Evolutionary conservation across 805 yeast species (phyloP), one percentile per base, ranked within the genome.

Genomic region (Lipomyces kockii): DNA sequence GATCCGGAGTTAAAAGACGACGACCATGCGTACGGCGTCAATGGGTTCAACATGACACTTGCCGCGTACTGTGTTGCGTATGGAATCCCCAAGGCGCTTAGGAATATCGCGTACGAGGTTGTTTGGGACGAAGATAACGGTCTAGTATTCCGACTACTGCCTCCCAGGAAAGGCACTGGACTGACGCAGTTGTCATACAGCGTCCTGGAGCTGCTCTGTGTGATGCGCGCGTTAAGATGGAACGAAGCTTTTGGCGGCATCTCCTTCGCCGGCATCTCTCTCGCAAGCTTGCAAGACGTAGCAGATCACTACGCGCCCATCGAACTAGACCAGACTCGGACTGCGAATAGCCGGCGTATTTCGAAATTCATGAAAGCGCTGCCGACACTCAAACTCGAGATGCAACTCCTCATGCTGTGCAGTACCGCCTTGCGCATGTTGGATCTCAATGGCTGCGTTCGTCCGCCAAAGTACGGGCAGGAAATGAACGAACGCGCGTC

Each of bases 51-150:
- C 56, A 68, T 71, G 64, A 72, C 75, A 27, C 63, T 72, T 20
- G 63, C 67, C 5, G 75, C 75, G 0, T 71, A 72, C 61, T 72
- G 74, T 43, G 71, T 72, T 25, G 75, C 75, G 2, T 72, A 64
- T 54, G 71, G 73, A 17, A 63, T 72, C 22, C 64, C 70, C 0
- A 58, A 61, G 12, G 63, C 71, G 2, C 32, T 70, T 20, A 53
- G 52, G 11, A 63, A 66, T 37, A 67, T 72, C 25, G 56, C 55
- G 7, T 72, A 67, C 55, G 65, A 58, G 17, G 34, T 69, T 25
- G 46, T 22, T 5, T 64, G 67, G 65, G 71, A 69, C 14, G 66
- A 67, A 5, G 66, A 68, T 35, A 67, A 64, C 20, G 73, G 72
- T 2, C 60, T 69, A 6, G 65, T 63, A 2, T 72, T 72, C 63